phyloP scores from a whole-genome alignment of 208 protist species.

The Crithidia bombi region DNA sequence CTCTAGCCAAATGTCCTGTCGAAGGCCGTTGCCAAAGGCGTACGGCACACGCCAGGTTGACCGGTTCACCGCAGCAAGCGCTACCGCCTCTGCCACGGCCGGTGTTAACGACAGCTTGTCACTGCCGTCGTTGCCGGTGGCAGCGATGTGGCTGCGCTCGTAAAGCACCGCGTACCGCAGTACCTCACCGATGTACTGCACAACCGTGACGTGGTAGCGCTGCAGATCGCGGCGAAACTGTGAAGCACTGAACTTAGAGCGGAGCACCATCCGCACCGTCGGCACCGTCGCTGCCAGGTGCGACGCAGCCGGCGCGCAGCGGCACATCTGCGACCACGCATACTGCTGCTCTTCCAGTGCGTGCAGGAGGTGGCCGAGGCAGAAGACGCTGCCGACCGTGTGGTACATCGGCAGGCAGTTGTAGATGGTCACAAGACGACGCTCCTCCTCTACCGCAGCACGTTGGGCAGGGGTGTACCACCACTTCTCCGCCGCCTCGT shows the following conservation, averaged over 20 bases:
- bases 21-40: constrained; percentile 90
- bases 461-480: constrained; percentile 21
- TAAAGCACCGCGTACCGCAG: constrained; percentile 76
- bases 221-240: constrained; percentile 68
- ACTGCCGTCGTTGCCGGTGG: neutral
- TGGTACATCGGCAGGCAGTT: constrained; percentile 87
- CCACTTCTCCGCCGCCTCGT: constrained; percentile 6
- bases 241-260: constrained; percentile 70
- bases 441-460: constrained; percentile 24
- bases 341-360: constrained; percentile 63
- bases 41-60: constrained; percentile 68
- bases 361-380: constrained; percentile 60
- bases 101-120: neutral
- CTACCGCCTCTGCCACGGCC: constrained; percentile 9
- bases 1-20: constrained; percentile 84
- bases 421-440: constrained; percentile 66
- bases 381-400: constrained; percentile 72
- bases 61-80: constrained; percentile 17
- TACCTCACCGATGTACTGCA: constrained; percentile 94
- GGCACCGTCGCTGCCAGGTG: constrained; percentile 21
- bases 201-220: constrained; percentile 70
- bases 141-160: constrained; percentile 31
- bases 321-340: constrained; percentile 24
- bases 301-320: constrained; percentile 1
- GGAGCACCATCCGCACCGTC: constrained; percentile 67